Conservation (phyloP, 352 stramenopile genomes). For the Phytophthora capsici region DNA sequence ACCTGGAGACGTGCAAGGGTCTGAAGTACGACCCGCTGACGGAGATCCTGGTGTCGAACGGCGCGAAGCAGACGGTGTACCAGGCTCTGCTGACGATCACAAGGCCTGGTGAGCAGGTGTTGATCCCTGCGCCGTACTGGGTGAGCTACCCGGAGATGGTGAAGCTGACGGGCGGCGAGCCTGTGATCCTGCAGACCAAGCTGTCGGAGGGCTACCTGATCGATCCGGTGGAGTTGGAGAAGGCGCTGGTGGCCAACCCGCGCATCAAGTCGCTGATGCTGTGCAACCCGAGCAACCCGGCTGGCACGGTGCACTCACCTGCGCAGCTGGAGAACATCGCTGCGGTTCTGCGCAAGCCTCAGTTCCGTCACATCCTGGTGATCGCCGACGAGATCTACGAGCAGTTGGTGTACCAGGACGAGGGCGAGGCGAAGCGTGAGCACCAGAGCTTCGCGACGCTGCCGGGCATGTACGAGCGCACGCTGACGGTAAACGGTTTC, state of each 20-base stretch:
- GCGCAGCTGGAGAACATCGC: conserved; percentile 63
- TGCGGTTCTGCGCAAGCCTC: conserved; percentile 58
- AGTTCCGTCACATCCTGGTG: conserved; percentile 83
- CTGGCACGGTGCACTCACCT: conserved; percentile 81
- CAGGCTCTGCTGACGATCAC: conserved; percentile 93
- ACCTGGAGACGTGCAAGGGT: conserved; percentile 92
- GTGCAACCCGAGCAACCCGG: conserved; percentile 97
- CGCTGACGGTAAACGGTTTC: conserved; percentile 96
- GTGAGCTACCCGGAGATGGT: conserved; percentile 98
- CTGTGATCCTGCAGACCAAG: conserved; percentile 93
- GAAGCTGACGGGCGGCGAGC: conserved; percentile 88
- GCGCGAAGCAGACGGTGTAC: conserved; percentile 96
- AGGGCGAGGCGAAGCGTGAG: conserved; percentile 52
- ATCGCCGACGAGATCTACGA: conserved; percentile 98
- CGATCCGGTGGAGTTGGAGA: conserved; percentile 79
- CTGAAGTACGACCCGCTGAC: conserved; percentile 87
- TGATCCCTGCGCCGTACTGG: conserved; percentile 97
- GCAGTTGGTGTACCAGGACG: conserved; percentile 92
- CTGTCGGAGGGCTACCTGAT: conserved; percentile 86
- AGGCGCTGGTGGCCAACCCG: conserved; percentile 70
- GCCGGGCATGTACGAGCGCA: conserved; percentile 90
- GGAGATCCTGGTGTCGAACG: conserved; percentile 97
- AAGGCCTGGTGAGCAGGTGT: conserved; percentile 92
- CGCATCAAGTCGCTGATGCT: conserved; percentile 93
- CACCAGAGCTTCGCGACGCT: conserved; percentile 79